Evolutionary conservation across 2,329 filamentous ascomycete species (phyloP).

Genomic region (Moelleriella libera): DNA sequence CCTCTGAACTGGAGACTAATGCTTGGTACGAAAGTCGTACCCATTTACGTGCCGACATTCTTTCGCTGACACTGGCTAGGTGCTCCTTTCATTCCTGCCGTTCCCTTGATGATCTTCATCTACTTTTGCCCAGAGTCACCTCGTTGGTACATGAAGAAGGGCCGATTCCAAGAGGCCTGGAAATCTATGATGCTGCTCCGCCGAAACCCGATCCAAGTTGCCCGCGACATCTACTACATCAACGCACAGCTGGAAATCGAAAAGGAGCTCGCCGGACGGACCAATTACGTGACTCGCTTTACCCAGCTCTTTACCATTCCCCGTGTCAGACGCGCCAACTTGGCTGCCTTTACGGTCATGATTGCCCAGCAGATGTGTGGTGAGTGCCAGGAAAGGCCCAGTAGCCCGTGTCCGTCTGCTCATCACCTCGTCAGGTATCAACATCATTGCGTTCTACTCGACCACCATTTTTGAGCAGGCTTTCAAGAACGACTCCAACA

Average conservation of each 20-base stretch:
- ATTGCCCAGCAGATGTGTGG: constrained; percentile 58
- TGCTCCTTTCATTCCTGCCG: constrained; percentile 44
- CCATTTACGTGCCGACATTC: neutral
- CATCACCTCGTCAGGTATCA: constrained; percentile 23
- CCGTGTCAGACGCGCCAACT: constrained; percentile 53
- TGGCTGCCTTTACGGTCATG: constrained; percentile 72
- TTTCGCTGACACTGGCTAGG: neutral
- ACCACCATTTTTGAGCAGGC: constrained; percentile 46
- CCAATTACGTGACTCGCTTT: constrained; percentile 31
- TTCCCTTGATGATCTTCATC: constrained; percentile 38
- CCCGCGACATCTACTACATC: constrained; percentile 45
- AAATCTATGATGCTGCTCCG: constrained; percentile 35
- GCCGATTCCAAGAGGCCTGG: constrained; percentile 45
- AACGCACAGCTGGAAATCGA: constrained; percentile 28
- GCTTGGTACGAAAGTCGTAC: constrained; percentile 23
- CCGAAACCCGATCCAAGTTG: constrained; percentile 38
- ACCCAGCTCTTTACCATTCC: constrained; percentile 53
- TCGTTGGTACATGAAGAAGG: constrained; percentile 52
- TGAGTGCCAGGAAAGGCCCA: neutral
- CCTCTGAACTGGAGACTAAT: constrained; percentile 22
- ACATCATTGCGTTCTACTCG: constrained; percentile 63
- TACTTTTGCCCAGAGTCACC: constrained; percentile 52
- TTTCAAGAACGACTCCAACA: constrained; percentile 27
- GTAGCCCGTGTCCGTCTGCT: neutral
- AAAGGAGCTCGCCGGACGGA: constrained; percentile 20